Evolutionary conservation across 1,284 basidiomycete species (phyloP), one percentile per base, ranked within the genome.

Genomic region (Cutaneotrichosporon cutaneum): DNA sequence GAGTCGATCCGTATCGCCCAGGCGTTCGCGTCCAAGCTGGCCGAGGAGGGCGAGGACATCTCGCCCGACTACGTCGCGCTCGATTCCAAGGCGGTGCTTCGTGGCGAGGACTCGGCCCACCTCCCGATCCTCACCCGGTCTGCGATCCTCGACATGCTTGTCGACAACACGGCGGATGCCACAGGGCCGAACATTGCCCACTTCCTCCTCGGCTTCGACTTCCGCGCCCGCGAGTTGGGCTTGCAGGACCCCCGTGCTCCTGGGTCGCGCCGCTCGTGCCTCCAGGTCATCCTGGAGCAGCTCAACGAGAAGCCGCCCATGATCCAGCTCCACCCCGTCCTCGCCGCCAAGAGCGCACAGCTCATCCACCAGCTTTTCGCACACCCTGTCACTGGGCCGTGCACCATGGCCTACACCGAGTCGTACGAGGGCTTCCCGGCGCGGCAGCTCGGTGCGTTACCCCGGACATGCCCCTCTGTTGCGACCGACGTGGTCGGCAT

Each of bases 371-470:
- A 95, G 63, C 85, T 99, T 0, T 96, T 92, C 79, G 84, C 88
- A 8, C 91, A 96, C 74, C 85, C 89, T 1, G 84, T 87, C 53
- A 96, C 94, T 0, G 91, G 90, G 7, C 86, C 88, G 27, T 85
- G 89, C 42, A 88, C 88, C 13, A 88, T 92, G 80, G 87, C 92
- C 0, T 98, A 96, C 75, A 83, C 98, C 47, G 88, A 93, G 45
- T 91, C 90, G 3, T 84, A 88, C 24, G 90, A 94, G 76, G 88
- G 94, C 71, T 98, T 94, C 81, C 92, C 95, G 69, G 86, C 87
- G 1, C 84, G 88, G 8, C 94, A 97, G 75, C 84, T 97, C 22
- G 84, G 86, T 2, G 56, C 69, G 3, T 54, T 75, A 5, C 71
- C 74, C 14, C 67, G 70, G 26, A 55, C 61, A n/a, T 85, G 86